Conservation (phyloP, 768 basidiomycete species). For the Hirschioporus abietinus region DNA sequence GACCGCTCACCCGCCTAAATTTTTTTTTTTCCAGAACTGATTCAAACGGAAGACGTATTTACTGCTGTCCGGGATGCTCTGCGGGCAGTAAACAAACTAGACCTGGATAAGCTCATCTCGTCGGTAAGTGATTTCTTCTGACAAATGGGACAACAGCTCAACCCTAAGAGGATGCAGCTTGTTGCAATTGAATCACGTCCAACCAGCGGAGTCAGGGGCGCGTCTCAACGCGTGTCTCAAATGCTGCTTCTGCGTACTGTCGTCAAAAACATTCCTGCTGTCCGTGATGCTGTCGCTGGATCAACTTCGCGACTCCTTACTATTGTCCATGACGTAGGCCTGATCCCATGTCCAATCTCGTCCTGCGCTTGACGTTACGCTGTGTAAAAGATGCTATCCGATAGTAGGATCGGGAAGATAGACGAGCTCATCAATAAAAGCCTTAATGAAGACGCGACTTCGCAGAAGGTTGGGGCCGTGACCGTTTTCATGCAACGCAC, state of each 20-base stretch:
- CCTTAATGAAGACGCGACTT: constrained; percentile 67
- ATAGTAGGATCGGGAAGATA: constrained; percentile 64
- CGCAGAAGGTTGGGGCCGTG: constrained; percentile 46
- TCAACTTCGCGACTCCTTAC: constrained; percentile 54
- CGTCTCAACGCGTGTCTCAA: constrained; percentile 64
- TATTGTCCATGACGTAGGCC: constrained; percentile 52
- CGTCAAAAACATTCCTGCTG: constrained; percentile 57
- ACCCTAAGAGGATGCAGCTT: constrained; percentile 38
- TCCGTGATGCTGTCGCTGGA: constrained; percentile 58
- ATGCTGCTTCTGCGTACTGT: constrained; percentile 76
- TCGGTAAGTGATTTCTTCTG: constrained; percentile 35
- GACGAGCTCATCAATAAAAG: constrained; percentile 50
- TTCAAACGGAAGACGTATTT: constrained; percentile 72
- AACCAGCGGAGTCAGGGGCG: constrained; percentile 52
- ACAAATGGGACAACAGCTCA: background rate
- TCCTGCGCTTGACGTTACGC: background rate
- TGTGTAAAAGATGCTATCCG: constrained; percentile 57
- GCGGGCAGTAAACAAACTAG: constrained; percentile 69
- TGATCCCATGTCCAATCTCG: background rate
- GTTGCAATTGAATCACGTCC: constrained; percentile 56
- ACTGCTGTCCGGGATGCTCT: constrained; percentile 63
- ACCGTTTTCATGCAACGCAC: background rate
- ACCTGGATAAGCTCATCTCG: constrained; percentile 83
- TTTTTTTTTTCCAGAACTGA: constrained; percentile 46
- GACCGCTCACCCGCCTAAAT: constrained; percentile 13